phyloP scores from a whole-genome alignment of 257 asterid genomes.

The Solanum pennellii region DNA sequence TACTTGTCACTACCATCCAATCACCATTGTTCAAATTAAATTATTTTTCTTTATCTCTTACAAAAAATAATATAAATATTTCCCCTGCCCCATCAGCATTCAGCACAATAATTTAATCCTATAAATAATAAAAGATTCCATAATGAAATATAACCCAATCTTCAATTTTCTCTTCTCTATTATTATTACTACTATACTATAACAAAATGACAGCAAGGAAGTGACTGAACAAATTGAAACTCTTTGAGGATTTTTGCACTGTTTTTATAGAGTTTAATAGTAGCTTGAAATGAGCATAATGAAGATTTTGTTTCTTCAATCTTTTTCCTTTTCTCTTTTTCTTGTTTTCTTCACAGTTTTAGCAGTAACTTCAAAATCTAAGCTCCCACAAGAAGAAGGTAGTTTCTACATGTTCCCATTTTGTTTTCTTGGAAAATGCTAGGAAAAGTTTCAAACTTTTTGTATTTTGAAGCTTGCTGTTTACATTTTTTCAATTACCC shows the following conservation, averaged over 20 bases:
- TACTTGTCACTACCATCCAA: not conserved
- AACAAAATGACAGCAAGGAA: not conserved
- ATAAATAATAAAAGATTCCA: not conserved
- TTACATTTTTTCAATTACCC: not conserved
- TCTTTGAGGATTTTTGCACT: not conserved
- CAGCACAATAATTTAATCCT: not conserved
- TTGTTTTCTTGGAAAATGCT: not conserved
- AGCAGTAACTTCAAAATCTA: slow-evolving; percentile 23
- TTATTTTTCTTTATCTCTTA: not conserved
- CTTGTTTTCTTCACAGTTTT: slow-evolving; percentile 18
- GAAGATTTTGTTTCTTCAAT: slow-evolving; percentile 11
- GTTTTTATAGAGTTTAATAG: not conserved
- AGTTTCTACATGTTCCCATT: not conserved
- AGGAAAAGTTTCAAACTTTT: not conserved
- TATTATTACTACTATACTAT: not conserved
- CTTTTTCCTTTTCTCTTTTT: slow-evolving; percentile 2
- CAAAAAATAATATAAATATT: not conserved
- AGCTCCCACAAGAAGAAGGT: slow-evolving; percentile 56
- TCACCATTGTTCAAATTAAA: not conserved
- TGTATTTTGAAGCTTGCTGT: not conserved
- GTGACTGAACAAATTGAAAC: not conserved
- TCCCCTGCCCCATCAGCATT: not conserved
- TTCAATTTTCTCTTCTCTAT: not conserved
- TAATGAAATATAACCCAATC: not conserved
- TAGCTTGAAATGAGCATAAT: not conserved